Evolutionary conservation across 257 asterid genomes (phyloP).

Genomic region (Primulina tabacum): DNA sequence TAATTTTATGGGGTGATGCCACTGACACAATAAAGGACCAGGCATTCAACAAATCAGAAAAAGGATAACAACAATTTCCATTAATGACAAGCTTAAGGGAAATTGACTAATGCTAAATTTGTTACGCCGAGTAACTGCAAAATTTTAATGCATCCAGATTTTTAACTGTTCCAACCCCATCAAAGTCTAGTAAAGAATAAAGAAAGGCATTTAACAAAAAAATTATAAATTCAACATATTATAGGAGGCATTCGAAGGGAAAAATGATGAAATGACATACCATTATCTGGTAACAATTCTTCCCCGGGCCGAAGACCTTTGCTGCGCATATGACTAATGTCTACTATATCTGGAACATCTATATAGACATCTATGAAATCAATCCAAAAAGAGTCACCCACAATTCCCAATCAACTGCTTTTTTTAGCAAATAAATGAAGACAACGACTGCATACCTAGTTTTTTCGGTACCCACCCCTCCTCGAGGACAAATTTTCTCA

Average conservation of each 20-base stretch:
- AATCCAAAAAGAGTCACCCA: slow-evolving; percentile 23
- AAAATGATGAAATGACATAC: slow-evolving; percentile 30
- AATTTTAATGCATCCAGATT: slow-evolving; percentile 6
- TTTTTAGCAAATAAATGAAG: slow-evolving; percentile 20
- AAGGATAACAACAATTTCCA: neutral
- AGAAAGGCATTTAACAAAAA: neutral
- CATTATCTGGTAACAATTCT: slow-evolving; percentile 77
- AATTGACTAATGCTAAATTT: neutral
- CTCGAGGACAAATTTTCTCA: slow-evolving; percentile 90
- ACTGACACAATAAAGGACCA: neutral
- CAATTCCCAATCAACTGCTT: slow-evolving; percentile 17
- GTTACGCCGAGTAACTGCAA: neutral
- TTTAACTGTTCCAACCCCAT: slow-evolving; percentile 5
- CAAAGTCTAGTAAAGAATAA: neutral
- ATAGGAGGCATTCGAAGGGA: neutral
- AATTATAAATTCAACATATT: neutral
- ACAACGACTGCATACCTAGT: slow-evolving; percentile 49
- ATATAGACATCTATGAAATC: slow-evolving; percentile 69
- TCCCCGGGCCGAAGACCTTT: slow-evolving; percentile 92
- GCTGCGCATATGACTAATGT: slow-evolving; percentile 88
- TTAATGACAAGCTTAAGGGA: neutral
- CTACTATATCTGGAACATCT: slow-evolving; percentile 89
- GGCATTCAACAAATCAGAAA: slow-evolving; percentile 5
- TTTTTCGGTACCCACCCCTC: slow-evolving; percentile 98
- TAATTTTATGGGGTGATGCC: too few species aligned